Conservation (phyloP, 2,329 filamentous ascomycete species). For the Madurella mycetomatis region DNA sequence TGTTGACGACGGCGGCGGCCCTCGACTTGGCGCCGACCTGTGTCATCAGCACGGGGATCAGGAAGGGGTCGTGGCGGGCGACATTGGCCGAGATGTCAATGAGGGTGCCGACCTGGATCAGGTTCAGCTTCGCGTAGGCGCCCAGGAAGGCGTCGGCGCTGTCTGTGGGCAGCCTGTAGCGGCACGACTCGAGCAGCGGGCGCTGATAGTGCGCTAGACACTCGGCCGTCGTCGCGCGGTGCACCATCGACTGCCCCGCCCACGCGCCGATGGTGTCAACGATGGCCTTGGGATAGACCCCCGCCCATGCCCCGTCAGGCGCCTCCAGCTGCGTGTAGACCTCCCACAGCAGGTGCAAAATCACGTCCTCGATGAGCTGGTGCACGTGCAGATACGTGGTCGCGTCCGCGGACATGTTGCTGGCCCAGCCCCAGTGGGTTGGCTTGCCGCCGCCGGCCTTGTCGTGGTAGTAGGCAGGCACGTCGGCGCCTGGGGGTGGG, state of each 20-base stretch:
- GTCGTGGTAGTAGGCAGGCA: slow-evolving; percentile 28
- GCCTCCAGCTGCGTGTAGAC: slow-evolving; percentile 27
- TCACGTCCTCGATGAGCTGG: slow-evolving; percentile 32
- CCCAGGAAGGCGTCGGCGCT: slow-evolving; percentile 29
- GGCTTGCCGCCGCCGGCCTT: slow-evolving; percentile 35
- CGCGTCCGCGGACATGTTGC: slow-evolving; percentile 28
- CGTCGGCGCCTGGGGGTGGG: slow-evolving; percentile 28
- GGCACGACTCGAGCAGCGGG: slow-evolving; percentile 26
- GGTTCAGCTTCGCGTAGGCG: slow-evolving; percentile 26
- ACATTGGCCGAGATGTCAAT: slow-evolving; percentile 29
- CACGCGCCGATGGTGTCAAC: slow-evolving; percentile 31
- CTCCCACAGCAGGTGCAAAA: slow-evolving; percentile 31
- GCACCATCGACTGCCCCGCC: slow-evolving; percentile 35
- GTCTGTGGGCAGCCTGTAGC: slow-evolving; percentile 24
- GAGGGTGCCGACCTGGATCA: slow-evolving; percentile 31
- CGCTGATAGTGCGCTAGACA: slow-evolving; percentile 33
- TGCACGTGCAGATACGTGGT: slow-evolving; percentile 28
- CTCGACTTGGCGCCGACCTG: slow-evolving; percentile 33
- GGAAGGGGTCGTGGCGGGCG: slow-evolving; percentile 32
- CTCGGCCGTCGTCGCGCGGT: slow-evolving; percentile 32
- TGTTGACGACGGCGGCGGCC: slow-evolving; percentile 35
- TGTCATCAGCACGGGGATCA: slow-evolving; percentile 31
- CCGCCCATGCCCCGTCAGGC: slow-evolving; percentile 29
- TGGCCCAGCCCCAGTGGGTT: slow-evolving; percentile 32
- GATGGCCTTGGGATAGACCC: slow-evolving; percentile 32